Evolutionary conservation across 768 basidiomycete genomes (phyloP).

Genomic region (Harrya chromipes): DNA sequence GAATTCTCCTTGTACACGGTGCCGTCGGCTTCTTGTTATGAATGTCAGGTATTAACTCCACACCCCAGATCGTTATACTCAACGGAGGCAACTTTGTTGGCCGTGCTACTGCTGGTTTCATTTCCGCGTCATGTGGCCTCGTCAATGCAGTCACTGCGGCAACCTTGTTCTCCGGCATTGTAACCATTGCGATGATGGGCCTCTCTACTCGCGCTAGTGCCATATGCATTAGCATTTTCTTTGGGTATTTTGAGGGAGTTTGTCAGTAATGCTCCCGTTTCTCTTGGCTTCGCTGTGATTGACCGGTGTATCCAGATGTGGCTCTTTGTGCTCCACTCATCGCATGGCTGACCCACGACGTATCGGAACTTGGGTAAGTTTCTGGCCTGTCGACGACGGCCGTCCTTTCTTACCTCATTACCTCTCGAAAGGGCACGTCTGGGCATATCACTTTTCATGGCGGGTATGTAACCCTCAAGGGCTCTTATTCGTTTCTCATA

Average conservation of each 20-base stretch:
- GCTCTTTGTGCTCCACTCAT: constrained; percentile 42
- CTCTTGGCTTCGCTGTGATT: not conserved
- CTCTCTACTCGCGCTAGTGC: constrained; percentile 37
- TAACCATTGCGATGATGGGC: constrained; percentile 44
- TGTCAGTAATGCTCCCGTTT: constrained; percentile 26
- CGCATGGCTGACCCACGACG: constrained; percentile 38
- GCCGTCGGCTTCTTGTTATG: constrained; percentile 4
- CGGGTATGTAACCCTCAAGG: constrained; percentile 31
- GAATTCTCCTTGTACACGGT: constrained; percentile 57
- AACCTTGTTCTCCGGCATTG: constrained; percentile 31
- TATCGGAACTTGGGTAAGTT: constrained; percentile 47
- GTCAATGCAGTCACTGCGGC: constrained; percentile 41
- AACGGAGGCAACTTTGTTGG: constrained; percentile 37
- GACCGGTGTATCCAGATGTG: constrained; percentile 31
- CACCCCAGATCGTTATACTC: constrained; percentile 36
- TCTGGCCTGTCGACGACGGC: not conserved
- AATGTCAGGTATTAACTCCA: not conserved
- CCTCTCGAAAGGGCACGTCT: constrained; percentile 32
- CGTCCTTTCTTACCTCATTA: not conserved
- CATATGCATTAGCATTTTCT: constrained; percentile 39
- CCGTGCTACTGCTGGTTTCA: constrained; percentile 34
- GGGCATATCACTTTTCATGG: constrained; percentile 47
- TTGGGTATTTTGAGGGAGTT: constrained; percentile 50
- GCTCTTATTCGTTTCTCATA: not conserved
- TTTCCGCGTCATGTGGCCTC: constrained; percentile 41